phyloP scores from a whole-genome alignment of 2,329 filamentous ascomycete genomes.

The Aspergillus uvarum region DNA sequence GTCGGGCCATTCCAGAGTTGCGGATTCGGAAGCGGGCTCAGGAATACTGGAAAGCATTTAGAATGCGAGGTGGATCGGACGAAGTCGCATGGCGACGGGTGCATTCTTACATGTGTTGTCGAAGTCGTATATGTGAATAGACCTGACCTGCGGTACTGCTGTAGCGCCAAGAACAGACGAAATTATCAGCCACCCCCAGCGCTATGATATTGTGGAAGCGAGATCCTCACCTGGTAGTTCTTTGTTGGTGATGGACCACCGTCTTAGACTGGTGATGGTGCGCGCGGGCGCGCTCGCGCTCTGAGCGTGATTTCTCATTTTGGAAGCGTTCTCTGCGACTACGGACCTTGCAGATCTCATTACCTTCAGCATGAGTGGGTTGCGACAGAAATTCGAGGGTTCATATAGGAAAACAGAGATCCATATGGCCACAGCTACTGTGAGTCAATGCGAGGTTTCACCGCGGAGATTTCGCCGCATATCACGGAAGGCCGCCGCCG shows the following conservation, averaged over 20 bases:
- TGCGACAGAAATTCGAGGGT: too few species aligned
- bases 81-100: neutral
- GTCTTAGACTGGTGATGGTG: conserved; percentile 72
- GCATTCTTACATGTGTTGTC: conserved; percentile 78
- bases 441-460: neutral
- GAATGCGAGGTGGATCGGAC: conserved; percentile 6
- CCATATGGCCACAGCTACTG: neutral
- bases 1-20: conserved; percentile 81
- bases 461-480: neutral
- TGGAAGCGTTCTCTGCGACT: conserved; percentile 29
- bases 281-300: conserved; percentile 27
- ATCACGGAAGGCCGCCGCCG: neutral
- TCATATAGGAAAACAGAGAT: neutral
- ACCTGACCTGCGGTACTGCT: conserved; percentile 68
- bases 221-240: conserved; percentile 62
- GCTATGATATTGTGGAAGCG: neutral
- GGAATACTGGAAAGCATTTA: conserved; percentile 65
- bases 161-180: neutral
- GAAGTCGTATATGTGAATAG: conserved; percentile 94
- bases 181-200: neutral
- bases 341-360: conserved; percentile 41
- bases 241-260: conserved; percentile 79
- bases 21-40: conserved; percentile 83
- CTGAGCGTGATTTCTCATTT: conserved; percentile 27
- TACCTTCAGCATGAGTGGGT: neutral